phyloP scores from a whole-genome alignment of 1,284 basidiomycete species.

The Ganoderma leucocontextum region DNA sequence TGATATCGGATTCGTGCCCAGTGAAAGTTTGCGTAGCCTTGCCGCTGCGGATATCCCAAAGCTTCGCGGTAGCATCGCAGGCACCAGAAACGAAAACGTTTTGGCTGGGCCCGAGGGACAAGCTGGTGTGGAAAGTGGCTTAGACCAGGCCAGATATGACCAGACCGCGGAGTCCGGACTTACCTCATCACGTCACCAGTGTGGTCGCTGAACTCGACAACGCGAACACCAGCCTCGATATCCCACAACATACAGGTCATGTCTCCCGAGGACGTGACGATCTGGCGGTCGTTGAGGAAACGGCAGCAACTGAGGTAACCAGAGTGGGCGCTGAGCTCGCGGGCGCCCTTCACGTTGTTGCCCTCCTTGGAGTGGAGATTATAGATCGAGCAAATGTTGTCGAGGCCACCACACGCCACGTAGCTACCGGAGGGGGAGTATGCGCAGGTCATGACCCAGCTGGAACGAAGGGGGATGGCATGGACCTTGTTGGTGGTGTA shows the following conservation, averaged over 20 bases:
- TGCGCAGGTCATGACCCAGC: slow-evolving; percentile 99
- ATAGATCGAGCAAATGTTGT: slow-evolving; percentile 99
- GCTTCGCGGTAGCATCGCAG: slow-evolving; percentile 96
- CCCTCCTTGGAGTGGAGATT: slow-evolving; percentile 82
- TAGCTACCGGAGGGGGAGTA: slow-evolving; percentile 97
- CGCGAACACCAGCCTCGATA: slow-evolving; percentile 94
- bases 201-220: slow-evolving; percentile 98
- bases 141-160: slow-evolving; percentile 14
- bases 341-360: slow-evolving; percentile 79
- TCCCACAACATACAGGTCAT: slow-evolving; percentile 99
- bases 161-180: slow-evolving; percentile 35
- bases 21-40: slow-evolving; percentile 98
- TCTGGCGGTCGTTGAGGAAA: slow-evolving; percentile 98
- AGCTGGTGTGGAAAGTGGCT: slow-evolving; percentile 52
- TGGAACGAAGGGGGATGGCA: slow-evolving; percentile 95
- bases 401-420: slow-evolving; percentile 98
- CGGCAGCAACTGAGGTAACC: slow-evolving; percentile 98
- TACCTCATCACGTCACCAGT: slow-evolving; percentile 99
- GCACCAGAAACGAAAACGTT: slow-evolving; percentile 98
- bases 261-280: slow-evolving; percentile 96
- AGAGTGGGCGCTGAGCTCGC: slow-evolving; percentile 95
- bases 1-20: slow-evolving; percentile 99
- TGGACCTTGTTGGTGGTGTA: slow-evolving; percentile 99
- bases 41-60: slow-evolving; percentile 98
- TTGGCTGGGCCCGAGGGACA: slow-evolving; percentile 93